These are phyloP conservation scores for Colletotrichum sp. DNA, from an alignment of 2,329 filamentous ascomycete species.

Conservation along the genomic window DNA sequence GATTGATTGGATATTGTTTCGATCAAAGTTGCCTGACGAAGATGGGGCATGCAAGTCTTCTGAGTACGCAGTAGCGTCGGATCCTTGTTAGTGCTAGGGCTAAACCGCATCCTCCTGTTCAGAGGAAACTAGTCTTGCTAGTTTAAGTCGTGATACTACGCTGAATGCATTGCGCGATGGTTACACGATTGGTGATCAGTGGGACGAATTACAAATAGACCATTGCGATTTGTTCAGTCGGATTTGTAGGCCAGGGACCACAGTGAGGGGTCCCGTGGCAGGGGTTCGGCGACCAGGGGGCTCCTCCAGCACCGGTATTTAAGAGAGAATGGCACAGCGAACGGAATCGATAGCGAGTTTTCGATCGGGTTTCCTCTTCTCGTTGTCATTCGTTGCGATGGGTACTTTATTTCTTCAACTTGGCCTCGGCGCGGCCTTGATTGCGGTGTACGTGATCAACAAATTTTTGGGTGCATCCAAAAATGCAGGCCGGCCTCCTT, in stretches of 20 bases:
- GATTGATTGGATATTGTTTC: not conserved
- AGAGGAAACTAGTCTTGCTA: not conserved
- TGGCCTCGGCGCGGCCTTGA: not conserved
- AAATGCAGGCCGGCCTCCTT: not conserved
- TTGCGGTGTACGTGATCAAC: not conserved
- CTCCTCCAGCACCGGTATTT: not conserved
- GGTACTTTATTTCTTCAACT: not conserved
- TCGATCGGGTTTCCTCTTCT: not conserved
- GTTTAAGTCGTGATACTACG: not conserved
- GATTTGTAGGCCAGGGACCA: not conserved
- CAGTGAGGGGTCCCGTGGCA: not conserved
- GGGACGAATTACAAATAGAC: not conserved
- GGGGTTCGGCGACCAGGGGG: not conserved
- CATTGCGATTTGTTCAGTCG: not conserved
- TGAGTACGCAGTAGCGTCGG: not conserved
- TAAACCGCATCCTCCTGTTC: not conserved
- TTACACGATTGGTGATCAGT: not conserved
- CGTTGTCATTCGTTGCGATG: not conserved
- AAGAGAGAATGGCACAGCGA: not conserved
- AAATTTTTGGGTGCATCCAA: not conserved
- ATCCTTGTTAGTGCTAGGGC: not conserved
- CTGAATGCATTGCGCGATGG: not conserved
- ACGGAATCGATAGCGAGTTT: not conserved
- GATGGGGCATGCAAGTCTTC: not conserved
- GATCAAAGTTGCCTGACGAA: not conserved